Evolutionary conservation across 352 stramenopile species (phyloP).

Genomic region (Phytophthora aleatoria): DNA sequence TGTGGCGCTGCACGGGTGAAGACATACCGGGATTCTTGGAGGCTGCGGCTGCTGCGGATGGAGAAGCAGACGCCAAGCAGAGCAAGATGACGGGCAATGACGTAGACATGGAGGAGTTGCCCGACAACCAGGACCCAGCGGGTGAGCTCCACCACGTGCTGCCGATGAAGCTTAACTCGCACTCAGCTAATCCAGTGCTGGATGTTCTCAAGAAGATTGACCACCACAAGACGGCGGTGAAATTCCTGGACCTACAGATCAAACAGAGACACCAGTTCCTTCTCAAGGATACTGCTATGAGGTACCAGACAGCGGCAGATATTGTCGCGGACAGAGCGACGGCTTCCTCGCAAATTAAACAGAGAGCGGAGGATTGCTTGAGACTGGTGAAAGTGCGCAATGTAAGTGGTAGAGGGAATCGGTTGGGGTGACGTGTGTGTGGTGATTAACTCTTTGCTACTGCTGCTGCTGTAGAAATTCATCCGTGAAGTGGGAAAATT

Average conservation of each 20-base stretch:
- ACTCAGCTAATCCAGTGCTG: conserved; percentile 75
- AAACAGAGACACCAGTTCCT: conserved; percentile 61
- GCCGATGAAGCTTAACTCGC: conserved; percentile 79
- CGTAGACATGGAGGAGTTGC: conserved; percentile 28
- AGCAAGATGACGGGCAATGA: conserved; percentile 3
- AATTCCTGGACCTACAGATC: conserved; percentile 66
- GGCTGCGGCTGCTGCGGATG: conserved; percentile 23
- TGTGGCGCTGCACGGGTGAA: conserved; percentile 84
- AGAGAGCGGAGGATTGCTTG: conserved; percentile 66
- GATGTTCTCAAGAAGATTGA: conserved; percentile 85
- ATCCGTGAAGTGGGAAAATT: conserved; percentile 58
- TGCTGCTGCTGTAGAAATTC: conserved; percentile 57
- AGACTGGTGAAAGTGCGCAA: conserved; percentile 79
- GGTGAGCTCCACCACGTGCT: conserved; percentile 48
- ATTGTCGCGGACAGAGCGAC: conserved; percentile 58
- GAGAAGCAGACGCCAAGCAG: conserved; percentile 11
- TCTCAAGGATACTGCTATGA: conserved; percentile 49
- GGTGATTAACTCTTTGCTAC: conserved; percentile 2
- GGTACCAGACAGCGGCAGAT: conserved; percentile 58
- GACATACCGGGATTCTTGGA: conserved; percentile 63
- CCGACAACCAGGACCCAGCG: conserved; percentile 36
- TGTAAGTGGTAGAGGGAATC: conserved; percentile 41
- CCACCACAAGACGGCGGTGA: conserved; percentile 68
- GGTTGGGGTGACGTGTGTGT: not conserved
- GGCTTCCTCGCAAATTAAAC: conserved; percentile 49